These are phyloP conservation scores for Xylariaceae sp. DNA, from an alignment of 2,329 filamentous ascomycete genomes.

Conservation along the genomic window DNA sequence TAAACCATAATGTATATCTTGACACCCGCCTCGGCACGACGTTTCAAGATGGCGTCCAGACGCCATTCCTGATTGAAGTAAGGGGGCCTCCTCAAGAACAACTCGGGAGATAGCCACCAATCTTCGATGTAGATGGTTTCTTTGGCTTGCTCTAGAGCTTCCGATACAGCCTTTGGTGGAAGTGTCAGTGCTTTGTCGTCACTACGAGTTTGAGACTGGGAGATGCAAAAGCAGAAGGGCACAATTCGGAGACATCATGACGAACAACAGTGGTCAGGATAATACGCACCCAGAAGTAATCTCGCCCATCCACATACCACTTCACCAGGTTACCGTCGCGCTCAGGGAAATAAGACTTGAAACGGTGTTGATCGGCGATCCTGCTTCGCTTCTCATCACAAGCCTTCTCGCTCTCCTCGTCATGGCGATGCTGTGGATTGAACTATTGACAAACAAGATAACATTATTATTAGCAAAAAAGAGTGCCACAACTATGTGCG, in stretches of 20 bases:
- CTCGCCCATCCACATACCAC: conserved; percentile 94
- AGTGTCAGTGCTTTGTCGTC: conserved; percentile 1
- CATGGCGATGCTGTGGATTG: conserved; percentile 86
- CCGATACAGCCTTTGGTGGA: conserved; percentile 61
- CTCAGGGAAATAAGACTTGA: conserved; percentile 85
- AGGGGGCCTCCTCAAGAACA: conserved; percentile 81
- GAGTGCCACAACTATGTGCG: background rate
- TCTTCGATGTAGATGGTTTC: conserved; percentile 95
- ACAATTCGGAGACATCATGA: too few species aligned
- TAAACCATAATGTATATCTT: conserved; percentile 94
- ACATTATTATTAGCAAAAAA: conserved; percentile 10
- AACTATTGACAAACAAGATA: conserved; percentile 43
- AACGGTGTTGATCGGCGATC: conserved; percentile 71
- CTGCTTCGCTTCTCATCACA: conserved; percentile 75
- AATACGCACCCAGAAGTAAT: conserved; percentile 74
- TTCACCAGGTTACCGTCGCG: conserved; percentile 81
- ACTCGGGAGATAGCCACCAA: conserved; percentile 92
- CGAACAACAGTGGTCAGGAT: too few species aligned
- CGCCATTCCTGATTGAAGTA: conserved; percentile 79
- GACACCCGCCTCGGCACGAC: conserved; percentile 83
- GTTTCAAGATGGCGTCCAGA: conserved; percentile 80
- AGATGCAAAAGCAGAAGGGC: too few species aligned
- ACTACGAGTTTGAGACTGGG: background rate
- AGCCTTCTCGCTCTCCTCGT: conserved; percentile 81
- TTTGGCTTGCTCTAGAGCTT: conserved; percentile 80